Evolutionary conservation across 2,329 filamentous ascomycete genomes (phyloP), one percentile per base, ranked within the genome.

Genomic region (Botryotinia narcissicola): DNA sequence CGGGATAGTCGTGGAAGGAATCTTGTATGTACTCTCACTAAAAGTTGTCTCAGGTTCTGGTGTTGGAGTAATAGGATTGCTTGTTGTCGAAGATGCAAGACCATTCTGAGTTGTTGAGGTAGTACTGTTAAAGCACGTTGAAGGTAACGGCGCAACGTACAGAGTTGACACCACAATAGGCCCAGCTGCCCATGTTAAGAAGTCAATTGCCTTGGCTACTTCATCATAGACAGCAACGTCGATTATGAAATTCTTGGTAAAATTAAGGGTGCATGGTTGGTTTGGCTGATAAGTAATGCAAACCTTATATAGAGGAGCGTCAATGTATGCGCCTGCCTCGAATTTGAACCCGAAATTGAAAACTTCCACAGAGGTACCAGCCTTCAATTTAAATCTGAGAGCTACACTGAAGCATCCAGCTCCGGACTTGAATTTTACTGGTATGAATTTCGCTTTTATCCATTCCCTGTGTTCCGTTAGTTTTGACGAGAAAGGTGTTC

Each of bases 271-370:
- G n/a, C 73, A 77, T 9, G 71, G 10, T 16, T n/a, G 32, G 32
- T 12, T 12, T 44, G 75, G 66, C n/a, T 72, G 35, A 32, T 70
- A 67, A 35, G 54, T 62, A 42, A 76, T 54, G 40, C 73, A 74
- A 29, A 74, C 74, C 51, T 74, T 71, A 48, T 75, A 75, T 35
- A 72, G 66, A 62, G 75, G 69, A 6, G 73, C 74, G 48, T 76
- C 74, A 22, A 74, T 72, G 62, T 73, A 76, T 35, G 74, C 69
- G 32, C 75, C 73, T 22, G 74, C 51, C 63, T 75, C 74, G 37
- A 76, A 73, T 57, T 71, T 71, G 40, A 75, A 73, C 9, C 72
- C 69, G 16, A 62, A 62, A 2, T 70, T 67, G 4, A 73, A 44
- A 12, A 74, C 54, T 16, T 73, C n/a, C 22, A 75, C 22, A 14